phyloP scores from a whole-genome alignment of 176 grass and related monocot species.

The Elaeis guineensis region DNA sequence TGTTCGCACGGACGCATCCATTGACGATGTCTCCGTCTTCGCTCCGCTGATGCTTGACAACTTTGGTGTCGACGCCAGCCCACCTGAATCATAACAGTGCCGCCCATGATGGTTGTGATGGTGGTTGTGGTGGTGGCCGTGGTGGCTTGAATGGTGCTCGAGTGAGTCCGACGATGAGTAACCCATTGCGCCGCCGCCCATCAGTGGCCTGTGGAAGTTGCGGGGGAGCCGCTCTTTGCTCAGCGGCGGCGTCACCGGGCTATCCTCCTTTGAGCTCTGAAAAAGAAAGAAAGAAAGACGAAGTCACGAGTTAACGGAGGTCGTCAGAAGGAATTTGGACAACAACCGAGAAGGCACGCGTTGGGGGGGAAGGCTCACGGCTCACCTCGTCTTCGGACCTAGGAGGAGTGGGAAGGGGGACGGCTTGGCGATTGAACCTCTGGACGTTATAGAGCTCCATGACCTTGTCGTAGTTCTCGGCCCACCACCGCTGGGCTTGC shows the following conservation, averaged over 20 bases:
- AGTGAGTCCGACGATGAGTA: conserved; percentile 91
- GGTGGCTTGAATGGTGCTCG: conserved; percentile 29
- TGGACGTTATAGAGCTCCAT: conserved; percentile 97
- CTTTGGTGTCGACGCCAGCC: conserved; percentile 65
- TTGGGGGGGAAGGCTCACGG: too few species aligned
- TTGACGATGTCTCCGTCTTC: conserved; percentile 64
- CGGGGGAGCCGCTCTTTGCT: conserved; percentile 61
- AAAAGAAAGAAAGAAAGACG: conserved; percentile 5
- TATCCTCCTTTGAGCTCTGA: conserved; percentile 75
- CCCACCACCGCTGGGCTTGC: conserved; percentile 98
- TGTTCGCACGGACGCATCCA: conserved; percentile 73
- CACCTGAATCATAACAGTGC: conserved; percentile 40
- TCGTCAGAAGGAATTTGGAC: too few species aligned
- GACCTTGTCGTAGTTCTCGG: conserved; percentile 96
- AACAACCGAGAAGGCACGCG: too few species aligned
- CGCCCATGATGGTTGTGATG: conserved; percentile 34
- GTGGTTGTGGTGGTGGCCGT: not conserved
- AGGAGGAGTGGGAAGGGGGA: conserved; percentile 72
- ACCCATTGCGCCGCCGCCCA: conserved; percentile 32
- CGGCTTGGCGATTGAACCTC: conserved; percentile 63
- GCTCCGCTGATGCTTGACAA: conserved; percentile 84
- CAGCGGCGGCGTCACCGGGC: conserved; percentile 71
- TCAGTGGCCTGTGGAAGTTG: conserved; percentile 46
- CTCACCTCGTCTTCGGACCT: conserved; percentile 84
- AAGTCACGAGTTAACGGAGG: too few species aligned